Base-by-base conservation (phyloP, 2,329 filamentous ascomycete species). In the Purpureocillium lavendulum region DNA sequence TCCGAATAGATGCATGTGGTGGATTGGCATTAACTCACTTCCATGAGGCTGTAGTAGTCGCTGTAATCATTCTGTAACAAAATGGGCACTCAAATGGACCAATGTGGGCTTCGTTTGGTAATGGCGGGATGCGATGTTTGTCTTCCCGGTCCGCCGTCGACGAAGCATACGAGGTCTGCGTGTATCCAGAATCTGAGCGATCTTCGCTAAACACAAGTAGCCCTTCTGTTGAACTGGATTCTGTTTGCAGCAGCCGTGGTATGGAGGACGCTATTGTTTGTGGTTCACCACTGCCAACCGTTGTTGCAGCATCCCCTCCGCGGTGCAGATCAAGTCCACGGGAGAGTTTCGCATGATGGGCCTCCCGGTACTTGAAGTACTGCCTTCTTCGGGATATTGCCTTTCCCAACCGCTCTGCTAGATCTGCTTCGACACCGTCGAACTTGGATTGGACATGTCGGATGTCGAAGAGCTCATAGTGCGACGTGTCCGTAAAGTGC, bases 1-100 rank as follows among this genome's bases (percentile, higher is more conserved):
- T 26, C 21, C 21, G n/a, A n/a, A 26, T 26, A 6, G 5, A 6
- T 26, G 21, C 21, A 10, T 26, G 21, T 26, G 6, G 21, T 10
- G 21, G n/a, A n/a, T n/a, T 26, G 21, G 5, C 21, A 26, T 26
- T 10, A 28, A 37, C 54, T 43, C 39, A 61, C 43, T 52, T 56
- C 63, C 63, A 67, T 0, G 54, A 44, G 2, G 16, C n/a, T 11
- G 35, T 45, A 8, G 44, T 46, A 4, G 29, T 47, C 1, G 57
- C 46, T 1, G 43, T 55, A 4, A 66, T 52, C 5, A 65, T 52
- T 31, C 53, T 53, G 24, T 54, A 65, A 36, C 65, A 68, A 8
- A 63, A 65, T 0, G 60, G 64, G 29, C 64, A 67, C 41, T 65
- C 55, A 30, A 66, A 65, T 0, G 53, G 49, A 1, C 53, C 52